Base-by-base conservation (phyloP, 2,329 filamentous ascomycete species). In the Tolypocladium guangdongense region DNA sequence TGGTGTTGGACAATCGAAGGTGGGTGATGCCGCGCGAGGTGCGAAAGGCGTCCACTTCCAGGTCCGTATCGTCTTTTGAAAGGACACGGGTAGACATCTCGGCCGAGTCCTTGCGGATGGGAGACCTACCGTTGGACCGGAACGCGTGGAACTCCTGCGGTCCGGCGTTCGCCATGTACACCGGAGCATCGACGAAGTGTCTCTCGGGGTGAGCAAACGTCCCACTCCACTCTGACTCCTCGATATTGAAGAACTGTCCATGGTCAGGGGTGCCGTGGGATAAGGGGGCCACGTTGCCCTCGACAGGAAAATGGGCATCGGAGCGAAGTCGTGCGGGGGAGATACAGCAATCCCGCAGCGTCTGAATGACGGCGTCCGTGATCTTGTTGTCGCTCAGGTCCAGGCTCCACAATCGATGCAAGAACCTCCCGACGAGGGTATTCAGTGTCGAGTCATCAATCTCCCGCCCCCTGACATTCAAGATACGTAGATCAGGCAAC, bases 341-440 rank as follows among this genome's bases (percentile, higher is more conserved):
- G 14, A 76, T 67, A 55, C 68, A 72, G 20, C 59, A 57, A 7
- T 62, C 45, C 7, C 63, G 55, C 4, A 70, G 43, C 3, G 33
- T 46, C 8, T 68, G 60, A 12, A 81, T 59, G 4, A 67, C 58
- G 2, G 38, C 58, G 58, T 83, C 80, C 0, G 73, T 75, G 11
- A 84, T 60, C 12, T 68, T 71, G 57, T 84, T 85, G 7, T 71
- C 52, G 38, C 71, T 68, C 0, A 84, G 50, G 56, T 84, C 80
- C 5, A 84, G 61, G 58, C 80, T 81, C 80, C 81, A 84, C 12
- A 84, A 63, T 32, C 69, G 73, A 12, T 6, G 62, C 57, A 54
- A 61, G 57, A 60, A 78, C 59, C 41, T 74, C 56, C 3, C 62
- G 43, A 57, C 41, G 0, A 65, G 53, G 2, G 70, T 64, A 2